phyloP scores from a whole-genome alignment of 2,329 filamentous ascomycete species.

The Erysiphe pulchra region DNA sequence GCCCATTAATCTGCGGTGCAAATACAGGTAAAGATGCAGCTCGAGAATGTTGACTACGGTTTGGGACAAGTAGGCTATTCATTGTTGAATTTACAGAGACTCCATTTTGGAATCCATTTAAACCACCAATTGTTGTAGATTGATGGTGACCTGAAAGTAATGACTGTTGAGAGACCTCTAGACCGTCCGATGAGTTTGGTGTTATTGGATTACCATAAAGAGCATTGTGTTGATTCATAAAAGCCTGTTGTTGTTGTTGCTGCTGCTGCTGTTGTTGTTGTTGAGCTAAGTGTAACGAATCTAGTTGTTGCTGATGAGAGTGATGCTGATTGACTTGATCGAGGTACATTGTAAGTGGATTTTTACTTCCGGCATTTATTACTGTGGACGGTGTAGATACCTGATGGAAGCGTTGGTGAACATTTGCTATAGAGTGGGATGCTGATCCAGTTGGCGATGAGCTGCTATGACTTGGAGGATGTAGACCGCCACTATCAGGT shows the following conservation, averaged over 20 bases:
- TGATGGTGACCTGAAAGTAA: slow-evolving; percentile 29
- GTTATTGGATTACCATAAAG: slow-evolving; percentile 48
- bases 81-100: slow-evolving; percentile 39
- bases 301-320: slow-evolving; percentile 37
- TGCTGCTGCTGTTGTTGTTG: slow-evolving; percentile 46
- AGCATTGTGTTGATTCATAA: slow-evolving; percentile 53
- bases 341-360: slow-evolving; percentile 81
- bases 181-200: slow-evolving; percentile 23
- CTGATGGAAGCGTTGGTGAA: slow-evolving; percentile 23
- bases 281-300: slow-evolving; percentile 17
- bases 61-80: slow-evolving; percentile 49
- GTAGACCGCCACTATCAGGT: slow-evolving; percentile 14
- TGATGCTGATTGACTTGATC: slow-evolving; percentile 54
- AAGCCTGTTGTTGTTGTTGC: too few species aligned
- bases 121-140: slow-evolving; percentile 37
- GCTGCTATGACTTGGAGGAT: slow-evolving; percentile 11
- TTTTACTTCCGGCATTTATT: slow-evolving; percentile 55
- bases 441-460: slow-evolving; percentile 14
- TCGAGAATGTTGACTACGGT: slow-evolving; percentile 30
- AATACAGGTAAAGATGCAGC: slow-evolving; percentile 69
- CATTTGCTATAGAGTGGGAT: slow-evolving; percentile 22
- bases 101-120: slow-evolving; percentile 25
- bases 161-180: slow-evolving; percentile 30
- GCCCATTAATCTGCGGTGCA: slow-evolving; percentile 36
- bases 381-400: slow-evolving; percentile 40